Evolutionary conservation across 2,329 filamentous ascomycete species (phyloP), one percentile per base, ranked within the genome.

Genomic region (Alternaria incomplexa): DNA sequence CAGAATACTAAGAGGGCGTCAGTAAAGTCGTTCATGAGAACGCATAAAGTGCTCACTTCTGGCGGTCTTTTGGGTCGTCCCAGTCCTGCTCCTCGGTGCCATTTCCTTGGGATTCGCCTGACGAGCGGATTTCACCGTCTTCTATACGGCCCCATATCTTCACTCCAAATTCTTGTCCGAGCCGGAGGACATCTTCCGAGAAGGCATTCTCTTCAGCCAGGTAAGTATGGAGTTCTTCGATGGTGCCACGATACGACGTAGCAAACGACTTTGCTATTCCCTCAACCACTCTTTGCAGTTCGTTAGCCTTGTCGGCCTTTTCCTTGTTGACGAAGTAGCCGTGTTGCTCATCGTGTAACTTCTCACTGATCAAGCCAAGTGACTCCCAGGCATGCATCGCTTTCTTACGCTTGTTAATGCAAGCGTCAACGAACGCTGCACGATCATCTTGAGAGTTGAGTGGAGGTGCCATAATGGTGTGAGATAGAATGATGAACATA

Each of bases 361-460:
- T 61, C 13, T 46, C 23, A 30, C 64, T 62, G 13, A 20, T 60
- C 9, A 68, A 56, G 3, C 57, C 64, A 13, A 68, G 57, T 6
- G 54, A 36, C 44, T 68, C 59, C 40, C 57, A 63, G 5, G 58
- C 55, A 30, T 63, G 51, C 30, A 28, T 46, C 8, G 54, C 26
- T 11, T 43, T 17, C 46, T 28, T 66, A 11, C 47, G 52, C 30
- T 63, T 65, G n/a, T 40, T 25, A 5, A 67, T 62, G 32, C 62
- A 68, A 13, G 47, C 48, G 6, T 58, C 46, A 40, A 67, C 47
- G n/a, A 68, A 67, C n/a, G 52, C 56, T 20, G 48, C 53, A 28
- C 52, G 40, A 7, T 62, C 54, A 6, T 65, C 54, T 15, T 58
- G 48, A n/a, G 56, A 59, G 13, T 53, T 46, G 11, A 40, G 26